Percentiles rank a stretch among this genome's conserved stretches.
phyloP scores from a whole-genome alignment of 805 yeast genomes.

The Candida hispaniensis region DNA sequence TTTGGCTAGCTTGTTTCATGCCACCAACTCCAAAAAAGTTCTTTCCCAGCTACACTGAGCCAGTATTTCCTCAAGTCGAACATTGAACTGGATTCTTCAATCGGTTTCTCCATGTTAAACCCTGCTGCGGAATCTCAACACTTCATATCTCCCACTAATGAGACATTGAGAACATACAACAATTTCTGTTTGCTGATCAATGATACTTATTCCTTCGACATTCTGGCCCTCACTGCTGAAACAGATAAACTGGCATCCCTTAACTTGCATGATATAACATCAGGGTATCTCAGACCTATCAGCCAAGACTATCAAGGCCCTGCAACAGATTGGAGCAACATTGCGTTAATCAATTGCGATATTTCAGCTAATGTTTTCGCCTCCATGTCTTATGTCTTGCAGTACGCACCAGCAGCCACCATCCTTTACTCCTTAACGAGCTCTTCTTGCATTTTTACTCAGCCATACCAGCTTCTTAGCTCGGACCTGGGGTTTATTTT shows the following conservation, averaged over 20 bases:
- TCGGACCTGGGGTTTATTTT: slow-evolving; percentile 23
- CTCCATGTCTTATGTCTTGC: slow-evolving; percentile 17
- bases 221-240: slow-evolving; percentile 13
- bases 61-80: too few species aligned
- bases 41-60: too few species aligned
- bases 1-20: too few species aligned
- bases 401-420: slow-evolving; percentile 20
- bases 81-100: too few species aligned
- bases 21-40: too few species aligned
- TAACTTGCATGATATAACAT: slow-evolving; percentile 5
- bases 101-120: too few species aligned
- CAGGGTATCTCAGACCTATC: slow-evolving; percentile 3
- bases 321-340: slow-evolving; percentile 16
- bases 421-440: slow-evolving; percentile 20
- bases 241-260: slow-evolving; percentile 13
- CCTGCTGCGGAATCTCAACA: too few species aligned
- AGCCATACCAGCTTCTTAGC: slow-evolving; percentile 13
- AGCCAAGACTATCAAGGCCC: slow-evolving; percentile 5
- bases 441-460: slow-evolving; percentile 21
- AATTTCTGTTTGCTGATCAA: slow-evolving; percentile 6
- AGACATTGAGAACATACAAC: slow-evolving; percentile 8
- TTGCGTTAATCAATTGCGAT: slow-evolving; percentile 23
- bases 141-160: slow-evolving; percentile 7
- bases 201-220: slow-evolving; percentile 4
- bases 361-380: slow-evolving; percentile 17